Conservation (phyloP, 225 moss, liverwort and hornwort species). For the Pleurozium schreberi region DNA sequence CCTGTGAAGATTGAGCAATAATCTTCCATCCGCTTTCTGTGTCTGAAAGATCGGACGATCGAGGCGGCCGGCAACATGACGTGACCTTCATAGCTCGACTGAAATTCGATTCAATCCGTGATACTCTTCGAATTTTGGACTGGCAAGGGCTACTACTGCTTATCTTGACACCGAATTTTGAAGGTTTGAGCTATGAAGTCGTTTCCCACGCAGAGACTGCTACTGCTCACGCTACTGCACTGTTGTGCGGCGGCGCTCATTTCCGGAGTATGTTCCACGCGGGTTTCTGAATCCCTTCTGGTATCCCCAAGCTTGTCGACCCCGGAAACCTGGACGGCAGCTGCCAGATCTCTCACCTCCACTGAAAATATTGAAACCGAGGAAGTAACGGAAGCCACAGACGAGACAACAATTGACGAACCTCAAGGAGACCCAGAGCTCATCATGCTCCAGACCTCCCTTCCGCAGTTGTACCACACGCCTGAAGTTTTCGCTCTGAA, state of each 20-base stretch:
- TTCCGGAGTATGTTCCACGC: neutral
- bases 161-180: neutral
- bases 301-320: neutral
- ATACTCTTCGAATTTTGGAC: neutral
- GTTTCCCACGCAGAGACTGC: neutral
- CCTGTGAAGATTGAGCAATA: neutral
- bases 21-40: neutral
- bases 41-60: neutral
- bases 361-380: neutral
- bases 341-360: neutral
- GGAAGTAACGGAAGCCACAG: neutral
- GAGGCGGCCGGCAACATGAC: neutral
- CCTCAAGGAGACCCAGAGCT: neutral
- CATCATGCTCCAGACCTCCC: neutral
- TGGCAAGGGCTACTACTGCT: neutral
- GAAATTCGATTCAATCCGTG: neutral
- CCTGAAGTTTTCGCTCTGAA: conserved; percentile 39
- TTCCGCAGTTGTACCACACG: conserved; percentile 45
- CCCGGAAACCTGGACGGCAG: neutral
- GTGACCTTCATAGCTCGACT: neutral
- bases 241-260: neutral
- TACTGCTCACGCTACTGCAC: neutral
- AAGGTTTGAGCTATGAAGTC: neutral
- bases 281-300: neutral
- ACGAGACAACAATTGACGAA: neutral